phyloP scores from a whole-genome alignment of 768 basidiomycete genomes.

The Leucocoprinus sp. region DNA sequence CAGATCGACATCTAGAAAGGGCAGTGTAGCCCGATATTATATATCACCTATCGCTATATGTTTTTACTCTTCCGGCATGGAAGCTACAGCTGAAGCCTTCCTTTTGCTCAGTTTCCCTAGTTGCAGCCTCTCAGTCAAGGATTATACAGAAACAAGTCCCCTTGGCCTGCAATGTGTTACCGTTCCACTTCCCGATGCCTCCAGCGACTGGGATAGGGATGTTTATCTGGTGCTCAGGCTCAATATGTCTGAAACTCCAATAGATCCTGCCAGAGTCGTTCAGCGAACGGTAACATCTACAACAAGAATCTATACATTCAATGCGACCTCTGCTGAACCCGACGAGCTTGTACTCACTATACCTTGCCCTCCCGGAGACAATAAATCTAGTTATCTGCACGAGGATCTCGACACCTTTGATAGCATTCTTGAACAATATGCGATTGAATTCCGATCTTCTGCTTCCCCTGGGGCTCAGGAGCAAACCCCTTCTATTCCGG shows the following conservation, averaged over 20 bases:
- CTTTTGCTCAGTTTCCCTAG: conserved; percentile 44
- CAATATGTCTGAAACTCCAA: conserved; percentile 44
- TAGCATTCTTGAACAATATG: conserved; percentile 60
- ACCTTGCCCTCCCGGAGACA: conserved; percentile 20
- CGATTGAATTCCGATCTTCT: conserved; percentile 26
- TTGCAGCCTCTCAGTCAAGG: conserved; percentile 31
- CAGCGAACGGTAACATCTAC: conserved; percentile 27
- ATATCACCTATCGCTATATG: not conserved
- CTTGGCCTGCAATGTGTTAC: conserved; percentile 61
- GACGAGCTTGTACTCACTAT: conserved; percentile 28
- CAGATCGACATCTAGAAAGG: not conserved
- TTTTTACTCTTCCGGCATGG: conserved; percentile 2
- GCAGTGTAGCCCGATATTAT: conserved; percentile 9
- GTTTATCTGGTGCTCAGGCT: conserved; percentile 62
- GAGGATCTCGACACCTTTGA: conserved; percentile 63
- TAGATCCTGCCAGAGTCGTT: conserved; percentile 49
- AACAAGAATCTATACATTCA: conserved; percentile 37
- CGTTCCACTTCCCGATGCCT: conserved; percentile 27
- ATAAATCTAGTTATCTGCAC: conserved; percentile 25
- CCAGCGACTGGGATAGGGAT: conserved; percentile 34
- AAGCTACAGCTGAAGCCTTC: conserved; percentile 38
- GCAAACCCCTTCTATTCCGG: conserved; percentile 5
- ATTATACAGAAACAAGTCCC: conserved; percentile 29
- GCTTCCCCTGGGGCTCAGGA: conserved; percentile 9
- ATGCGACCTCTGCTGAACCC: conserved; percentile 28